These are phyloP conservation scores for Pistacia integerrima DNA, from an alignment of 345 rosid species.

Conservation along the genomic window DNA sequence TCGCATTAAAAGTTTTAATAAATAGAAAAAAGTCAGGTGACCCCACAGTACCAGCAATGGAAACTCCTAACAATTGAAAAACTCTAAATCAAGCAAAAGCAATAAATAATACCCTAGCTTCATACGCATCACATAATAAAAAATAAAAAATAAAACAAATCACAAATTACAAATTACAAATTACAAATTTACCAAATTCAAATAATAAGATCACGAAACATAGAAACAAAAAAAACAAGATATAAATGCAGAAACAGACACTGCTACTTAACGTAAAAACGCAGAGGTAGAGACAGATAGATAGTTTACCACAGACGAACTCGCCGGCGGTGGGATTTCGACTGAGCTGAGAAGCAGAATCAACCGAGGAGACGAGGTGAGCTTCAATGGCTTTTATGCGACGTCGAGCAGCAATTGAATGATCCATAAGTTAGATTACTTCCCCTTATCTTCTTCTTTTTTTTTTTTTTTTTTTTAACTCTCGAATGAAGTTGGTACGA, in stretches of 20 bases:
- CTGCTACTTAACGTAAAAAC: neutral
- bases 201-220: neutral
- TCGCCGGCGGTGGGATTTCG: slow-evolving; percentile 70
- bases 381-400: slow-evolving; percentile 65
- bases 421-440: slow-evolving; percentile 37
- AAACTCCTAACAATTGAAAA: neutral
- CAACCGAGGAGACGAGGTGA: slow-evolving; percentile 53
- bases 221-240: neutral
- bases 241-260: neutral
- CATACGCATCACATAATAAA: neutral
- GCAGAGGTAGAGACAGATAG: neutral
- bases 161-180: neutral
- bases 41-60: neutral
- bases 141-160: neutral
- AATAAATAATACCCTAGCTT: neutral
- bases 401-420: slow-evolving; percentile 56
- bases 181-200: no score
- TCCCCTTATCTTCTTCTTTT: neutral
- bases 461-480: neutral
- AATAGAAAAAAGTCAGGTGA: neutral
- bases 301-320: slow-evolving; percentile 56
- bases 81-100: neutral
- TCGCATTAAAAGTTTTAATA: no score
- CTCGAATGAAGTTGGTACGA: neutral
- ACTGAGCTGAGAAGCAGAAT: slow-evolving; percentile 41